A percentile compares a stretch with the other conserved stretches of the same genome.
These are phyloP conservation scores for Aspergillus ustus DNA, from an alignment of 2,329 filamentous ascomycete species.

Conservation along the genomic window DNA sequence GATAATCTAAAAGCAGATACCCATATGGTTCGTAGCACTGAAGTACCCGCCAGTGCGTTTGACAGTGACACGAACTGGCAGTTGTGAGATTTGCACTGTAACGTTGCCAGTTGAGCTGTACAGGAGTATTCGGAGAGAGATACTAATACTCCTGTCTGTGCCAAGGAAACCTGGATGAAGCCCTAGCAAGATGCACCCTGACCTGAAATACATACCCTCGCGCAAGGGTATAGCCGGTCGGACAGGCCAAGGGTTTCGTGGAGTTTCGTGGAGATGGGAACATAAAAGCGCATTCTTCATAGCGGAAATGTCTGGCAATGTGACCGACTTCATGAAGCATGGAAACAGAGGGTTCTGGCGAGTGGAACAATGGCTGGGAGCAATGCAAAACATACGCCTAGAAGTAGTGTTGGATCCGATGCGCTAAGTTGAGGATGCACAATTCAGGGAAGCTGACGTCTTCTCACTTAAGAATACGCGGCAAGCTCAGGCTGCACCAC, in stretches of 20 bases:
- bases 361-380: neutral
- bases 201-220: no score
- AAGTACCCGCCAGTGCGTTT: neutral
- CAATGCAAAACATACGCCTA: neutral
- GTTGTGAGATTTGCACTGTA: neutral
- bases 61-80: slow-evolving; percentile 1
- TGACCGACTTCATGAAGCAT: neutral
- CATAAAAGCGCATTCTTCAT: no score
- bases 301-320: no score
- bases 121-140: neutral
- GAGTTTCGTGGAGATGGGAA: no score
- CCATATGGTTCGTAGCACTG: neutral
- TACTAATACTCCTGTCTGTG: neutral
- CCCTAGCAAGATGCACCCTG: no score
- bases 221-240: no score
- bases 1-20: neutral
- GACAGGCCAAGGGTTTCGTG: no score
- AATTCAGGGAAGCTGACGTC: neutral
- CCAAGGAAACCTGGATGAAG: neutral
- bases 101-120: neutral
- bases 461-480: neutral
- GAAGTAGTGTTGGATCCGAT: neutral
- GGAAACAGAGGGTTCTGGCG: neutral
- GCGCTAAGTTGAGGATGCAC: neutral
- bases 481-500: neutral